These are phyloP conservation scores for Ophiocordyceps camponoti-leonardi DNA, from an alignment of 2,329 filamentous ascomycete genomes.

Conservation along the genomic window DNA sequence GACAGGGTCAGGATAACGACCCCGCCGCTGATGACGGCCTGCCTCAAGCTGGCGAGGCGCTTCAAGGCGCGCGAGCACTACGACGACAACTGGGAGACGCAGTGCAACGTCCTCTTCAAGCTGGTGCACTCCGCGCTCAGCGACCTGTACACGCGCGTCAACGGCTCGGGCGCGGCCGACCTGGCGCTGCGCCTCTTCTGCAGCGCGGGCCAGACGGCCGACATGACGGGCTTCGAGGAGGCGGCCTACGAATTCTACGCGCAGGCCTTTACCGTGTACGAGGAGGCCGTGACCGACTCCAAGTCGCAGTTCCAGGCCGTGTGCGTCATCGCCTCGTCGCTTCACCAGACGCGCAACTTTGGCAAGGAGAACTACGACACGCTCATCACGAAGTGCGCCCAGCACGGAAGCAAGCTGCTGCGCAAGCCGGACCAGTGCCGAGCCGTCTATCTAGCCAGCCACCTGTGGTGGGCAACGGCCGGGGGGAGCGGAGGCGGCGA, in stretches of 20 bases:
- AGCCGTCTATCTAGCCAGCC: conserved; percentile 89
- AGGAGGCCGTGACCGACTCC: conserved; percentile 89
- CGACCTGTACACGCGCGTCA: conserved; percentile 74
- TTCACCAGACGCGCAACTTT: conserved; percentile 82
- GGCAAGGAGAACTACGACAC: conserved; percentile 97
- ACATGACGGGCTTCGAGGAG: conserved; percentile 83
- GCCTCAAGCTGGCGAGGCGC: conserved; percentile 72
- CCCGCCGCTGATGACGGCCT: conserved; percentile 76
- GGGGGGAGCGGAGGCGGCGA: conserved; percentile 53
- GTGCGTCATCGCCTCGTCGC: conserved; percentile 75
- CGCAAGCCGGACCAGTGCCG: conserved; percentile 97
- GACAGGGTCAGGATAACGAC: conserved; percentile 94
- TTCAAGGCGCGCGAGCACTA: conserved; percentile 85
- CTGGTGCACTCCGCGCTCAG: conserved; percentile 86
- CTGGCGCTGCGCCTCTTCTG: conserved; percentile 80
- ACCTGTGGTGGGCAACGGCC: conserved; percentile 95
- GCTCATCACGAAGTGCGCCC: conserved; percentile 88
- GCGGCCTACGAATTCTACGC: conserved; percentile 97
- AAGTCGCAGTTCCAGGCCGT: conserved; percentile 97
- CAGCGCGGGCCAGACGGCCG: conserved; percentile 80
- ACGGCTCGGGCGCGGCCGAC: conserved; percentile 61
- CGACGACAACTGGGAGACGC: conserved; percentile 45
- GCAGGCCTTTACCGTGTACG: conserved; percentile 94
- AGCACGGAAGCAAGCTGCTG: conserved; percentile 90
- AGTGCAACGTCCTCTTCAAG: conserved; percentile 70